These are phyloP conservation scores for Avena insularis DNA, from an alignment of 176 grass and related monocot genomes.

Conservation along the genomic window DNA sequence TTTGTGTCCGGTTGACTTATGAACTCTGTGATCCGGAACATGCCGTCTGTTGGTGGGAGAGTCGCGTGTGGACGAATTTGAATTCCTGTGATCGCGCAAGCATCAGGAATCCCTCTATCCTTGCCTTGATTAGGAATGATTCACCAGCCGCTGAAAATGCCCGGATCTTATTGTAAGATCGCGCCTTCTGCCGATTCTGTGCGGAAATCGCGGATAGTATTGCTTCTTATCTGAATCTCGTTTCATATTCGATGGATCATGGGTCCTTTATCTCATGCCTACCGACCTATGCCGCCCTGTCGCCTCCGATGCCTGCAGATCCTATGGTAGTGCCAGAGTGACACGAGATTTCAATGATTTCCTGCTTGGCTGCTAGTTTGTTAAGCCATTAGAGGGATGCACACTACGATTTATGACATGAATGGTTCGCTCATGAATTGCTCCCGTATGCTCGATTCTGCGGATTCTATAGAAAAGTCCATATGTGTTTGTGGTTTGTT, in stretches of 20 bases:
- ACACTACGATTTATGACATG: neutral
- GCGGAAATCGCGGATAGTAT: neutral
- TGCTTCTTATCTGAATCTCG: neutral
- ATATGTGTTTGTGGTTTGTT: neutral
- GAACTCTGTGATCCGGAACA: slow-evolving; percentile 37
- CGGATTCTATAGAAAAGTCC: neutral
- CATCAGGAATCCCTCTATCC: neutral
- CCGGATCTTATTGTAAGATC: neutral
- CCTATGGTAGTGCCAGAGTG: neutral
- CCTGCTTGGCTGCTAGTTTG: neutral
- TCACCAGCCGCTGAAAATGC: slow-evolving; percentile 1
- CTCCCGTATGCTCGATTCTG: neutral
- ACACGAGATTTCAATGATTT: neutral
- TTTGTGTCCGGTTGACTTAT: neutral
- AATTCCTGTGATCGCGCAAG: slow-evolving; percentile 7
- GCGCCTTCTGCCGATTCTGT: neutral
- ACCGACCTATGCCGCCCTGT: neutral
- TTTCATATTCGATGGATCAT: neutral
- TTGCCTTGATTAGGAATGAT: neutral
- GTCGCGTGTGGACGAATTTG: neutral
- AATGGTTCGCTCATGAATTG: neutral
- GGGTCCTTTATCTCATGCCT: neutral
- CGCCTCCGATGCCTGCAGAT: neutral
- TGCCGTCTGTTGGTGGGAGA: neutral
- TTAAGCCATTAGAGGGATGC: neutral